These are phyloP conservation scores for Agaricus blazei DNA, from an alignment of 768 basidiomycete genomes.

Conservation along the genomic window DNA sequence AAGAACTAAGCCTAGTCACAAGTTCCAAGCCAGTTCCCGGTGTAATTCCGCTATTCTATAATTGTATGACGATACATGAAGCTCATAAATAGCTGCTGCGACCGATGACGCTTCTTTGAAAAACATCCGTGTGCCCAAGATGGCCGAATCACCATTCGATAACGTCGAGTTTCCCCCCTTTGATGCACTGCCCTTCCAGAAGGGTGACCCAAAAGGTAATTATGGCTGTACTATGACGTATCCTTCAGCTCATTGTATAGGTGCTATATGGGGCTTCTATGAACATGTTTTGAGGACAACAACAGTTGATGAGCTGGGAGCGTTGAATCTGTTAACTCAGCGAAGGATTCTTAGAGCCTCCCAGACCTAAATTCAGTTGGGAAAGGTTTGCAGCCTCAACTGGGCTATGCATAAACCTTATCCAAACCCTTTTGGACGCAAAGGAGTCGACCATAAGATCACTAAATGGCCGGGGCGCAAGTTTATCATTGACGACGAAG, in stretches of 20 bases:
- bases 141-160: constrained; percentile 17
- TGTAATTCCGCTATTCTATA: neutral
- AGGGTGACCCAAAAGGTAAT: constrained; percentile 17
- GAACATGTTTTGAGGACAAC: constrained; percentile 15
- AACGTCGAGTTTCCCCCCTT: constrained; percentile 16
- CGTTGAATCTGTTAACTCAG: constrained; percentile 19
- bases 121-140: constrained; percentile 5
- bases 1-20: neutral
- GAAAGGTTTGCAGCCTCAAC: constrained; percentile 18
- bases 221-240: neutral
- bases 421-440: constrained; percentile 13
- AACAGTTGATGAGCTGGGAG: constrained; percentile 16
- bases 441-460: constrained; percentile 17
- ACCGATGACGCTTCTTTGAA: neutral
- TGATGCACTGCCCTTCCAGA: constrained; percentile 16
- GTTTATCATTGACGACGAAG: constrained; percentile 19
- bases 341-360: constrained; percentile 17
- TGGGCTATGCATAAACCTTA: constrained; percentile 21
- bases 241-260: constrained; percentile 4
- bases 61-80: neutral
- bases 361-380: constrained; percentile 15
- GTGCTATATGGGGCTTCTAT: constrained; percentile 23
- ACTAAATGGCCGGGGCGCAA: constrained; percentile 11
- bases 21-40: neutral
- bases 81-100: neutral